These are phyloP conservation scores for Leccinum truebloodii DNA, from an alignment of 768 basidiomycete species.

Conservation along the genomic window DNA sequence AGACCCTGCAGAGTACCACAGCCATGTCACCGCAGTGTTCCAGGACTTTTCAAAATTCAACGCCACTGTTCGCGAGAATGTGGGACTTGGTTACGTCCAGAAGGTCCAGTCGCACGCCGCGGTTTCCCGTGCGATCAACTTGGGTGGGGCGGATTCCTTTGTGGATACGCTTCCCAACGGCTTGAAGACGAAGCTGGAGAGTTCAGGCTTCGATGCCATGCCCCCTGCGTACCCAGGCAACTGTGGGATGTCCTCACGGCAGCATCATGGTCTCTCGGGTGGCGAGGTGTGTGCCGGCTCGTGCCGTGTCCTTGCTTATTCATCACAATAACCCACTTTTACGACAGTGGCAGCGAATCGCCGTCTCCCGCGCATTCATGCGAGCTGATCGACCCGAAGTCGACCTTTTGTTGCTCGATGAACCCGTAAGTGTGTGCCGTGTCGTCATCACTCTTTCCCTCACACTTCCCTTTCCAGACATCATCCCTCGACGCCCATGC, in stretches of 20 bases:
- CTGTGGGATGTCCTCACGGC: slow-evolving; percentile 35
- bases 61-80: slow-evolving; percentile 77
- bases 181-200: slow-evolving; percentile 70
- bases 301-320: slow-evolving; percentile 10
- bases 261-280: slow-evolving; percentile 73
- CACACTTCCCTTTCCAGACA: slow-evolving; percentile 46
- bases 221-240: slow-evolving; percentile 32
- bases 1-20: slow-evolving; percentile 70
- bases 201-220: slow-evolving; percentile 56
- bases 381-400: slow-evolving; percentile 71
- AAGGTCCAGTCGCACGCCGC: slow-evolving; percentile 56
- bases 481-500: slow-evolving; percentile 80
- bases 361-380: slow-evolving; percentile 87
- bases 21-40: slow-evolving; percentile 76
- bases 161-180: slow-evolving; percentile 70
- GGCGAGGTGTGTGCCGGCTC: slow-evolving; percentile 66
- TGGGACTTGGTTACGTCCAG: slow-evolving; percentile 78
- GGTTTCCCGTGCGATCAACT: slow-evolving; percentile 62
- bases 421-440: slow-evolving; percentile 56
- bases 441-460: slow-evolving; percentile 1
- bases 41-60: slow-evolving; percentile 85
- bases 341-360: slow-evolving; percentile 81
- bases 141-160: slow-evolving; percentile 70
- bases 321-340: slow-evolving; percentile 19
- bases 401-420: slow-evolving; percentile 82